phyloP scores from a whole-genome alignment of 345 rosid species.

The Psidium guajava region DNA sequence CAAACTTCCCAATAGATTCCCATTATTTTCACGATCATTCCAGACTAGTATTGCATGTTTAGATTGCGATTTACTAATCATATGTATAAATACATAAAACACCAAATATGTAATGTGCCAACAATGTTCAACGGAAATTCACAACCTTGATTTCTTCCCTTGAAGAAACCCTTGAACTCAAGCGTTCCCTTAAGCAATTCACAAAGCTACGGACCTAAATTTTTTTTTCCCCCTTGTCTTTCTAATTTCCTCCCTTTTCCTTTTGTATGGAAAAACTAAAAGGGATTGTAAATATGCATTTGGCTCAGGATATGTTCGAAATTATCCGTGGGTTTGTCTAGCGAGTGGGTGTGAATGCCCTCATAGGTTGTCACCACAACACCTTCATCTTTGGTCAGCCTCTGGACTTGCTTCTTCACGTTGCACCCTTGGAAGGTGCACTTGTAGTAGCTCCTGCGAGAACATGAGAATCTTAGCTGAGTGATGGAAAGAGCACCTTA shows the following conservation, averaged over 20 bases:
- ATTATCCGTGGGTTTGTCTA: constrained; percentile 20
- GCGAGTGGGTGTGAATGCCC: constrained; percentile 20
- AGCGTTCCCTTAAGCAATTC: background rate
- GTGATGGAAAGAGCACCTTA: background rate
- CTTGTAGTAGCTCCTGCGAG: constrained; percentile 28
- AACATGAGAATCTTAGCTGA: background rate
- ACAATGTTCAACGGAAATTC: background rate
- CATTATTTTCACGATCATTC: background rate
- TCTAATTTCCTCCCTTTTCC: background rate
- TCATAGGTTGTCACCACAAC: constrained; percentile 27
- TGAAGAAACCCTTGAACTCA: background rate
- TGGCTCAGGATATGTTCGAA: constrained; percentile 28
- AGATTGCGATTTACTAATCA: background rate
- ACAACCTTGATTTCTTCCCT: background rate
- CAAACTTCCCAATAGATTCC: background rate
- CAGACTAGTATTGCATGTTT: background rate
- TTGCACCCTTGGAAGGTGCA: constrained; percentile 27
- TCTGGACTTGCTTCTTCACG: constrained; percentile 34
- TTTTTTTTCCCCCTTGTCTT: background rate
- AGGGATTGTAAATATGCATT: constrained; percentile 27
- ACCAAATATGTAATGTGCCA: background rate
- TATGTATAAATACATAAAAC: background rate
- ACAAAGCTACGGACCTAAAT: background rate
- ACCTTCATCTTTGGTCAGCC: constrained; percentile 23
- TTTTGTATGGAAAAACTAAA: background rate